Evolutionary conservation across 345 rosid genomes (phyloP).

Genomic region (Eucalyptus rudis): DNA sequence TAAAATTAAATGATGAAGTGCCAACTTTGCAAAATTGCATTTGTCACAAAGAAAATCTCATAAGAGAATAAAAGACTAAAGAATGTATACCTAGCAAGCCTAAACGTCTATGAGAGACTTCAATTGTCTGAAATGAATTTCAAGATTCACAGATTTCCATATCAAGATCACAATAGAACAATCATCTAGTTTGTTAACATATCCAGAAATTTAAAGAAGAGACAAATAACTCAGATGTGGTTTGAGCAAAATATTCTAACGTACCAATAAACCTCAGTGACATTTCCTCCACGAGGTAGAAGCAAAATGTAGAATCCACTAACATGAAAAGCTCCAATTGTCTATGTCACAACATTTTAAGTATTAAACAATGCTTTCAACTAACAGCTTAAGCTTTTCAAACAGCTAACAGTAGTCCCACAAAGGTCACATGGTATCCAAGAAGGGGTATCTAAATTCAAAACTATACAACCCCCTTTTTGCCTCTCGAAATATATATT

Average conservation of each 20-base stretch:
- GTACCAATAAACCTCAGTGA: background rate
- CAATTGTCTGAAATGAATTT: background rate
- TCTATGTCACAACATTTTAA: background rate
- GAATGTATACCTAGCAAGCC: background rate
- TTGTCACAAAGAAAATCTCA: background rate
- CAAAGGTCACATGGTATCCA: background rate
- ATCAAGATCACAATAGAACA: background rate
- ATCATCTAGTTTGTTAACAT: background rate
- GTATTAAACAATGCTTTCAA: background rate
- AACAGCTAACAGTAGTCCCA: background rate
- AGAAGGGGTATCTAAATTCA: background rate
- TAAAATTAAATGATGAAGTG: background rate
- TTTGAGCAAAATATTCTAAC: background rate
- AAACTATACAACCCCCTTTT: background rate
- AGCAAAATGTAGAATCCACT: background rate
- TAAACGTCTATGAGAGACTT: background rate
- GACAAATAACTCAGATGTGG: background rate
- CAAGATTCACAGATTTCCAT: background rate
- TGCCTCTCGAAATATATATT: background rate
- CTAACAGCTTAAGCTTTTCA: background rate
- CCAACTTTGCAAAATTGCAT: background rate
- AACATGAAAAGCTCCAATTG: background rate
- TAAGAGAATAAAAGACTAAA: background rate
- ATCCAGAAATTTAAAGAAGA: background rate
- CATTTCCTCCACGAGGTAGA: background rate